Evolutionary conservation across 306 rosid genomes (phyloP).

Genomic region (Rosa multiflora): DNA sequence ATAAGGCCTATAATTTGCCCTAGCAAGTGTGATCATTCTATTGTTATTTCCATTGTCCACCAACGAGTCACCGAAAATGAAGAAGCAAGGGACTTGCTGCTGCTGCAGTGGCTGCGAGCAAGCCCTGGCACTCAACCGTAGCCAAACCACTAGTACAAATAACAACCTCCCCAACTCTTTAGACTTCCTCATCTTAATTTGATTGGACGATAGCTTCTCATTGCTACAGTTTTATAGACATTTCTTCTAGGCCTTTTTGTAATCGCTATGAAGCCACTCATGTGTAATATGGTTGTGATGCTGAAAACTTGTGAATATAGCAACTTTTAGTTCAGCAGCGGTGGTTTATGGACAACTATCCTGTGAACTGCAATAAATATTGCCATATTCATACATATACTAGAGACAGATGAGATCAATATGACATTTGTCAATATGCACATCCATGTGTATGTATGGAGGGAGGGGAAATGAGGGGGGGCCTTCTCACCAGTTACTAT

Average conservation of each 20-base stretch:
- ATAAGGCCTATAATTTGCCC: conserved; percentile 89
- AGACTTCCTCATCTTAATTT: conserved; percentile 25
- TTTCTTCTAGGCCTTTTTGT: not conserved
- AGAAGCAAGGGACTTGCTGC: conserved; percentile 76
- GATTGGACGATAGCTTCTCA: not conserved
- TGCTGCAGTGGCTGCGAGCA: conserved; percentile 39
- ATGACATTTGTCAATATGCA: not conserved
- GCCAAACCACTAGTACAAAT: conserved; percentile 24
- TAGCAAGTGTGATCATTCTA: conserved; percentile 58
- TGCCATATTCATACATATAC: not conserved
- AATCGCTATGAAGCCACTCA: conserved; percentile 1
- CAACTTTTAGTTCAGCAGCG: conserved; percentile 3
- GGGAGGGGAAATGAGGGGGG: not conserved
- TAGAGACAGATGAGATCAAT: not conserved
- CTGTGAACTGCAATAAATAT: not conserved
- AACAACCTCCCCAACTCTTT: conserved; percentile 14
- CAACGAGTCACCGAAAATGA: conserved; percentile 91
- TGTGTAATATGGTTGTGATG: conserved; percentile 8
- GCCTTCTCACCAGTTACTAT: not conserved
- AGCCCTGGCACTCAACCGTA: conserved; percentile 41
- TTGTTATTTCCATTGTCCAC: conserved; percentile 96
- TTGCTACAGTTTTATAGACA: conserved; percentile 18
- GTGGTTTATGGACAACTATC: not conserved
- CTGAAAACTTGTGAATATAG: not conserved
- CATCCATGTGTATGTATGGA: not conserved